Evolutionary conservation across 768 basidiomycete species (phyloP).

Genomic region (Pleurotus citrinopileatus): DNA sequence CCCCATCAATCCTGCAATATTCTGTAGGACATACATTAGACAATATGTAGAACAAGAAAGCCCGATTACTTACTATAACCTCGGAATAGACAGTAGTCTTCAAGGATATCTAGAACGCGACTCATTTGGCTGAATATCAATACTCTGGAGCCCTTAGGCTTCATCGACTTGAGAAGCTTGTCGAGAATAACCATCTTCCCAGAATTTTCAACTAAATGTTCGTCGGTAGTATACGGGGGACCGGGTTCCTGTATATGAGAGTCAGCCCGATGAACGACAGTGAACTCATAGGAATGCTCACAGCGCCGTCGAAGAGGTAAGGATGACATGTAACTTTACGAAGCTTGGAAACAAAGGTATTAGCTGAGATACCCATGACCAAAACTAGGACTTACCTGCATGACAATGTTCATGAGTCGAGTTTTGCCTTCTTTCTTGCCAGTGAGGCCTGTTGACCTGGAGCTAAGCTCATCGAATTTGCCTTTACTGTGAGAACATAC

Average conservation of each 20-base stretch:
- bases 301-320: slow-evolving; percentile 92
- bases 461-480: background rate
- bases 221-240: slow-evolving; percentile 97
- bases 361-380: slow-evolving; percentile 6
- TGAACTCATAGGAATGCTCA: slow-evolving; percentile 26
- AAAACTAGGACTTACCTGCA: too few relatives aligned
- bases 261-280: background rate
- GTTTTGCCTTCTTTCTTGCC: slow-evolving; percentile 99
- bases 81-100: slow-evolving; percentile 95
- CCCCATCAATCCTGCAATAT: slow-evolving; percentile 95
- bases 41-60: background rate
- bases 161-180: slow-evolving; percentile 85
- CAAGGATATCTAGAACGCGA: slow-evolving; percentile 95
- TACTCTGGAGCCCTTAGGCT: slow-evolving; percentile 89
- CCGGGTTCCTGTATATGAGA: slow-evolving; percentile 80
- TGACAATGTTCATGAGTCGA: slow-evolving; percentile 96
- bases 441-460: slow-evolving; percentile 58
- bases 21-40: slow-evolving; percentile 40
- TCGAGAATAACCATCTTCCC: slow-evolving; percentile 99
- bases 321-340: slow-evolving; percentile 90
- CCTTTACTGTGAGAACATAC: slow-evolving; percentile 36
- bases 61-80: slow-evolving; percentile 64
- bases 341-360: slow-evolving; percentile 34
- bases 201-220: slow-evolving; percentile 90
- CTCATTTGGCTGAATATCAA: slow-evolving; percentile 98